phyloP scores from a whole-genome alignment of 108 stramenopile genomes.

The Epithemia pelagica region DNA sequence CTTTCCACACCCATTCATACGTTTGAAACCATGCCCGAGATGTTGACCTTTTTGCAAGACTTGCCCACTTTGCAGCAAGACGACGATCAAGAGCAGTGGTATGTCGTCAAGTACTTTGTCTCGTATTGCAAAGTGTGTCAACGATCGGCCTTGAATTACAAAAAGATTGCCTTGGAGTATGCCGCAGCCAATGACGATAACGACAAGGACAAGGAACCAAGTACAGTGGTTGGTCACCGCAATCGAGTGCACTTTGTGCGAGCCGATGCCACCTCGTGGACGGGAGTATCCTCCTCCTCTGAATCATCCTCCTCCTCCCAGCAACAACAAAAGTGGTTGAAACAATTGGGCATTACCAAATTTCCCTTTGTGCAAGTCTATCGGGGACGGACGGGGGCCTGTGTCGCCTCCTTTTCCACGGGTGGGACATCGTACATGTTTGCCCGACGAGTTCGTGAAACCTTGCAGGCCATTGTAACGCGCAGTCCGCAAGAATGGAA shows the following conservation, averaged over 20 bases:
- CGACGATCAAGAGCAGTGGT: not conserved
- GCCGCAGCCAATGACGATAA: constrained; percentile 12
- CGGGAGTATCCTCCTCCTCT: not conserved
- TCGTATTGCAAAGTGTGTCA: constrained; percentile 31
- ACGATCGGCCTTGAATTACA: constrained; percentile 16
- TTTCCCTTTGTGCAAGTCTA: constrained; percentile 36
- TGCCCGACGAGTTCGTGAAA: constrained; percentile 16
- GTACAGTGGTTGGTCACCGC: no score
- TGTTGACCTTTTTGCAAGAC: not conserved
- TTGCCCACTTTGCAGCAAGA: not conserved
- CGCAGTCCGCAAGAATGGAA: constrained; percentile 20
- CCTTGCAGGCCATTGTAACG: constrained; percentile 13
- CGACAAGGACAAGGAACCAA: constrained; percentile 4
- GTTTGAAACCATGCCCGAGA: not conserved
- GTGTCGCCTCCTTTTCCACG: constrained; percentile 28
- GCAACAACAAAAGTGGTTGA: constrained; percentile 2
- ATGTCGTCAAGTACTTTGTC: constrained; percentile 17
- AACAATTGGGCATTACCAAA: constrained; percentile 21
- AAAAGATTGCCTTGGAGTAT: constrained; percentile 12
- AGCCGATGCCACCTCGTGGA: not conserved
- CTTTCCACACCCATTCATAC: not conserved
- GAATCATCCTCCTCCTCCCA: not conserved
- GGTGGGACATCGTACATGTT: constrained; percentile 22
- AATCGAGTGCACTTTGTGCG: not conserved
- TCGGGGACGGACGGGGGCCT: constrained; percentile 13